phyloP scores from a whole-genome alignment of 495 filamentous ascomycete species.

The Lasiosphaeris hirsuta region DNA sequence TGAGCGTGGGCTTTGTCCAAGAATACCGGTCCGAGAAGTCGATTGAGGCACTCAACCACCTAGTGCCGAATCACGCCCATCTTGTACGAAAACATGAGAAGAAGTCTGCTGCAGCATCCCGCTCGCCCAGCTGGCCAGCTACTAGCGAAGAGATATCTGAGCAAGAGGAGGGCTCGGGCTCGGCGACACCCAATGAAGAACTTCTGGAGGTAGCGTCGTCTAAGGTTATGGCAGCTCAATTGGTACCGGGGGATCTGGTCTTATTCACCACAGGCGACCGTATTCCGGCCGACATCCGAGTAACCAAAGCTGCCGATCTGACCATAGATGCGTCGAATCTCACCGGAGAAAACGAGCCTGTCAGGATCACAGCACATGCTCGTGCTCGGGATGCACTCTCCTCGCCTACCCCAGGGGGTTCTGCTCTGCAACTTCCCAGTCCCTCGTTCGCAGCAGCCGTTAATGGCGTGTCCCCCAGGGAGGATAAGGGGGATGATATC shows the following conservation, averaged over 20 bases:
- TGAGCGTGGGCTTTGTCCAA: constrained; percentile 93
- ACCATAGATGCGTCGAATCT: constrained; percentile 96
- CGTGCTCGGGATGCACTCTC: constrained; percentile 53
- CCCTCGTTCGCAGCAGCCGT: constrained; percentile 32
- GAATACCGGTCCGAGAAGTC: constrained; percentile 98
- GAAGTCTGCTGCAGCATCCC: constrained; percentile 26
- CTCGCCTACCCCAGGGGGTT: constrained; percentile 14
- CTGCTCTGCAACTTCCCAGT: constrained; percentile 33
- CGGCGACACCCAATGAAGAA: constrained; percentile 42
- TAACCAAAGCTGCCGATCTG: constrained; percentile 81
- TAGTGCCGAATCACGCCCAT: constrained; percentile 93
- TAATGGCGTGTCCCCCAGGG: constrained; percentile 13
- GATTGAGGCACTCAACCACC: constrained; percentile 85
- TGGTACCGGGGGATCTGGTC: constrained; percentile 90
- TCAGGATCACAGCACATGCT: constrained; percentile 69
- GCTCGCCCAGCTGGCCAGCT: constrained; percentile 45
- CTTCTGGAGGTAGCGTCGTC: constrained; percentile 68
- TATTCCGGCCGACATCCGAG: constrained; percentile 93
- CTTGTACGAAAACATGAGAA: constrained; percentile 62
- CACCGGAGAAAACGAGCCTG: constrained; percentile 94
- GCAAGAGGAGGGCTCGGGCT: constrained; percentile 29
- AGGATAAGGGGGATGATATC: constrained; percentile 29
- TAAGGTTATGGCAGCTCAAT: constrained; percentile 77
- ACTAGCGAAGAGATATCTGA: constrained; percentile 25
- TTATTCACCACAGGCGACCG: constrained; percentile 93